phyloP scores from a whole-genome alignment of 768 basidiomycete species.

The Sarcomyxa edulis region DNA sequence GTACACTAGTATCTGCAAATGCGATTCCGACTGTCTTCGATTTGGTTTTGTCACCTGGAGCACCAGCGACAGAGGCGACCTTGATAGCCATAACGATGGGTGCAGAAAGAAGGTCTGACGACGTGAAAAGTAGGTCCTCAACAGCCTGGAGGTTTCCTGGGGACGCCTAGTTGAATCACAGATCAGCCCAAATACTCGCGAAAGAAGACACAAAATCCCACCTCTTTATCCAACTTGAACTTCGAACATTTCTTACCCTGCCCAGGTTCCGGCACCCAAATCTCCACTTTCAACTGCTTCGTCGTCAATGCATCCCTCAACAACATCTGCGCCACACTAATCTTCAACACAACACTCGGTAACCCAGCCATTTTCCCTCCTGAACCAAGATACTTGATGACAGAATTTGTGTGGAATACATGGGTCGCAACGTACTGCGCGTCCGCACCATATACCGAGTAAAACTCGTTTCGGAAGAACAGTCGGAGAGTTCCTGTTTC shows the following conservation, averaged over 20 bases:
- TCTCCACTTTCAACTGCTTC: slow-evolving; percentile 89
- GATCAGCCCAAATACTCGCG: neutral
- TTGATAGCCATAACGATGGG: slow-evolving; percentile 91
- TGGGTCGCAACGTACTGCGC: slow-evolving; percentile 83
- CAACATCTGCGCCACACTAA: slow-evolving; percentile 72
- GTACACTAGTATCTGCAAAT: slow-evolving; percentile 84
- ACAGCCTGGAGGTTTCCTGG: slow-evolving; percentile 67
- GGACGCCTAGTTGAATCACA: slow-evolving; percentile 30
- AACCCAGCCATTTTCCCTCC: slow-evolving; percentile 56
- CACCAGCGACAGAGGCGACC: slow-evolving; percentile 47
- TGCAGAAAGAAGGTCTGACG: slow-evolving; percentile 73
- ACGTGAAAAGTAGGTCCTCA: slow-evolving; percentile 82
- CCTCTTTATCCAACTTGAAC: slow-evolving; percentile 82
- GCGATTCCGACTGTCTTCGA: slow-evolving; percentile 78
- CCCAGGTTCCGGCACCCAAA: slow-evolving; percentile 73
- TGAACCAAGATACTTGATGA: slow-evolving; percentile 84
- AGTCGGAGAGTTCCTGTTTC: slow-evolving; percentile 82
- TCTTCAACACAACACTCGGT: slow-evolving; percentile 73
- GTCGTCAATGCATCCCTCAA: slow-evolving; percentile 86
- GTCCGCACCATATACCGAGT: slow-evolving; percentile 85
- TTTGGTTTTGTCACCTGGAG: slow-evolving; percentile 48
- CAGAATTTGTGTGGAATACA: slow-evolving; percentile 83
- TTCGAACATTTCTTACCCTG: slow-evolving; percentile 71
- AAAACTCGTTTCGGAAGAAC: slow-evolving; percentile 77
- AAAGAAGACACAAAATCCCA: slow-evolving; percentile 18